These are phyloP conservation scores for Polyporus tsugae DNA, from an alignment of 1,284 basidiomycete genomes.

Conservation along the genomic window DNA sequence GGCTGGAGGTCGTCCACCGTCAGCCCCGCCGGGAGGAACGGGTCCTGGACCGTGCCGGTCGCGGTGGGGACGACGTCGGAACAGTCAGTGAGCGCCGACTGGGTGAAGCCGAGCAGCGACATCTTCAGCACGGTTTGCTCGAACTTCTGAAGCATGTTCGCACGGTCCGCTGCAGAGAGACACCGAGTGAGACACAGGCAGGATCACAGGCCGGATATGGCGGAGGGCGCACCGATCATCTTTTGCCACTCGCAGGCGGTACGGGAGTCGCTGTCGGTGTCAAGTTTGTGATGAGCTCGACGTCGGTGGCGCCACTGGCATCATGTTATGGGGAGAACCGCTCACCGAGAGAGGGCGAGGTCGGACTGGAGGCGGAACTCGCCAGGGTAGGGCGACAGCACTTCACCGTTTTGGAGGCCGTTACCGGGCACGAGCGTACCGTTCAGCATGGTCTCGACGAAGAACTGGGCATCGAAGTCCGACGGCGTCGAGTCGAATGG, in stretches of 20 bases:
- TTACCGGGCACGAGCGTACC: slow-evolving; percentile 44
- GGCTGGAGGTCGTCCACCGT: slow-evolving; percentile 28
- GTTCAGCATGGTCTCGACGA: slow-evolving; percentile 48
- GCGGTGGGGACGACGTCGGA: slow-evolving; percentile 45
- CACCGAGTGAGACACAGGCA: not conserved
- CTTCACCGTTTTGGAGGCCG: slow-evolving; percentile 40
- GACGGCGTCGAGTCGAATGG: slow-evolving; percentile 45
- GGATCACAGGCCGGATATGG: too few species aligned
- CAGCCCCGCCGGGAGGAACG: slow-evolving; percentile 34
- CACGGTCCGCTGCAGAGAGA: slow-evolving; percentile 32
- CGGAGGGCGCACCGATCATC: slow-evolving; percentile 35
- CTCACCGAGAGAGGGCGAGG: slow-evolving; percentile 36
- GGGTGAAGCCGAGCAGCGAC: slow-evolving; percentile 42
- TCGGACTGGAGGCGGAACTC: slow-evolving; percentile 50
- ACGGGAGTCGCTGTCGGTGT: slow-evolving; percentile 34
- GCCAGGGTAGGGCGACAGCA: slow-evolving; percentile 42
- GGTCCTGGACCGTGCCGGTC: slow-evolving; percentile 33
- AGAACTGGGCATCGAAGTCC: slow-evolving; percentile 51
- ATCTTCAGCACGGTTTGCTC: slow-evolving; percentile 38
- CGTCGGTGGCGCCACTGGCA: not conserved
- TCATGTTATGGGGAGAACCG: too few species aligned
- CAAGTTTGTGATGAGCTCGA: not conserved
- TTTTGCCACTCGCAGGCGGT: slow-evolving; percentile 50
- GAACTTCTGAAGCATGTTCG: slow-evolving; percentile 40
- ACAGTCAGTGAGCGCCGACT: slow-evolving; percentile 42